These are phyloP conservation scores for Vigna nakashimae DNA, from an alignment of 306 rosid genomes.

Conservation along the genomic window DNA sequence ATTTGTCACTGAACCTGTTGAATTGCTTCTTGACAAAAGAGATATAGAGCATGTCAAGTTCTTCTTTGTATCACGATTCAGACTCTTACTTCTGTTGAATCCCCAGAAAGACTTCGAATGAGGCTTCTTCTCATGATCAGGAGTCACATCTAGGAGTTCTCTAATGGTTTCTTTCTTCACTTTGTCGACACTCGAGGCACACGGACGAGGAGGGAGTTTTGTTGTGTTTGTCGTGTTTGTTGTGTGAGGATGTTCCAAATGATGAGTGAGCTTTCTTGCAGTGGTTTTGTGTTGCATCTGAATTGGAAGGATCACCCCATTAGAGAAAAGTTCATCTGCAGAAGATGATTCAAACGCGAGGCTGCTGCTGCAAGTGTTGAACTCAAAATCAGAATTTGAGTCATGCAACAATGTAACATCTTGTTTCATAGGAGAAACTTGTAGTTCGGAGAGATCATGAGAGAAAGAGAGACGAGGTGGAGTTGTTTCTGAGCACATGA, in stretches of 20 bases:
- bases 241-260: constrained; percentile 32
- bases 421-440: constrained; percentile 39
- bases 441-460: constrained; percentile 48
- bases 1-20: constrained; percentile 72
- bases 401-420: constrained; percentile 52
- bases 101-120: constrained; percentile 87
- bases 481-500: constrained; percentile 76
- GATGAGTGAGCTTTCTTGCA: constrained; percentile 36
- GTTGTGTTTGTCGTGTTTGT: neutral
- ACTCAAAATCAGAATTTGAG: constrained; percentile 78
- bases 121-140: constrained; percentile 51
- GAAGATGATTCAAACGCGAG: constrained; percentile 60
- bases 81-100: constrained; percentile 83
- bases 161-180: constrained; percentile 56
- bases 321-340: constrained; percentile 91
- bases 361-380: constrained; percentile 55
- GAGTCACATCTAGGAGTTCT: constrained; percentile 40
- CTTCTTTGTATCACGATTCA: constrained; percentile 69
- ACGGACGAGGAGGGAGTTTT: constrained; percentile 62
- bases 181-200: constrained; percentile 41
- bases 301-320: constrained; percentile 78
- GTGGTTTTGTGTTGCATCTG: constrained; percentile 49
- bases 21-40: constrained; percentile 75
- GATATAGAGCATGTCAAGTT: constrained; percentile 57
- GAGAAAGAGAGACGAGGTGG: constrained; percentile 86